Conservation (phyloP, 2,329 filamentous ascomycete genomes). For the Colletotrichum sp. region DNA sequence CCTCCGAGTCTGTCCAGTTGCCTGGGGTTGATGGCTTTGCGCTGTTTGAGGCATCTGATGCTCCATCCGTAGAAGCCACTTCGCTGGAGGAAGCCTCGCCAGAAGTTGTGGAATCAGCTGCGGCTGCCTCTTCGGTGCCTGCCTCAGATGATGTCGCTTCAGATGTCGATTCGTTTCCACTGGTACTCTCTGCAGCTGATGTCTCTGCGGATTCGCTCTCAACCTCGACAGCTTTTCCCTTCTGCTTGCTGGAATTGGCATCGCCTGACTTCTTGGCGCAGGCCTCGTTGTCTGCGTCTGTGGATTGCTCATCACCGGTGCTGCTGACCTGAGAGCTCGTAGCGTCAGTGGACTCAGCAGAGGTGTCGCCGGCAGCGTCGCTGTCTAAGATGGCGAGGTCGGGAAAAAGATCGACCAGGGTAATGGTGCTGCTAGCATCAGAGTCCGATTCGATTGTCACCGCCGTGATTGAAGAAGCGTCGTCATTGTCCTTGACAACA, state of each 20-base stretch:
- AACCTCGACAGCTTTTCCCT: neutral
- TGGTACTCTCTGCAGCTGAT: neutral
- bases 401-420: constrained; percentile 3
- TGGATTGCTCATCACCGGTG: neutral
- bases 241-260: neutral
- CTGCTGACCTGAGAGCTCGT: constrained; percentile 1
- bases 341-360: neutral
- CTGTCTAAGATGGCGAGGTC: neutral
- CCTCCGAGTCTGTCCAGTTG: constrained; percentile 39
- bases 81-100: constrained; percentile 4
- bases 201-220: neutral
- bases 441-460: neutral
- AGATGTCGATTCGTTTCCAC: neutral
- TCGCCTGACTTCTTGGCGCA: neutral
- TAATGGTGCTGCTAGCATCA: neutral
- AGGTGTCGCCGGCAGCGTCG: neutral
- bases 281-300: neutral
- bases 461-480: neutral
- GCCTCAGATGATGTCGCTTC: neutral
- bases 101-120: neutral
- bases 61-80: neutral
- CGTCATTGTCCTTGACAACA: neutral
- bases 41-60: neutral
- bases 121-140: neutral
- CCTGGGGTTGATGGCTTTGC: neutral